A percentile compares a stretch with the other conserved stretches of the same genome.
Evolutionary conservation across 2,329 filamentous ascomycete genomes (phyloP).

Genomic region (Teratosphaeria gauchensis): DNA sequence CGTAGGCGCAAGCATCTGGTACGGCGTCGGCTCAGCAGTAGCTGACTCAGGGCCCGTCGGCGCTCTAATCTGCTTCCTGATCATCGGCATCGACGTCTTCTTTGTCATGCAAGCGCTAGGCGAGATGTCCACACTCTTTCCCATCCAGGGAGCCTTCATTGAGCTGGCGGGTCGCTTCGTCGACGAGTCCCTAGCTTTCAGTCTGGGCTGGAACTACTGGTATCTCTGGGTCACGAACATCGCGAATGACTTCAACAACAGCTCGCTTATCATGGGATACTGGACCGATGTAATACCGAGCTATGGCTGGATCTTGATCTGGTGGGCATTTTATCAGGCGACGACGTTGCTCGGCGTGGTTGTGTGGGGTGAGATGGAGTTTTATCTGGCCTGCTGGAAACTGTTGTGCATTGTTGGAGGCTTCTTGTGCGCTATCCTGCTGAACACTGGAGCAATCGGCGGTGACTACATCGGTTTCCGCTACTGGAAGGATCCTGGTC

Average conservation of each 20-base stretch:
- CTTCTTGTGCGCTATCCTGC: neutral
- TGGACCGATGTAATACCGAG: constrained; percentile 7
- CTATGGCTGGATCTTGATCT: constrained; percentile 9
- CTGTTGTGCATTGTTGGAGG: constrained; percentile 3
- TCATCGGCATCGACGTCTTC: constrained; percentile 9
- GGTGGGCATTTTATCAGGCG: constrained; percentile 8
- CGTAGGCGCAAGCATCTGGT: constrained; percentile 10
- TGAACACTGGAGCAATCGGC: constrained; percentile 7
- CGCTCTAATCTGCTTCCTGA: constrained; percentile 8
- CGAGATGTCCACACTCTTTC: constrained; percentile 8
- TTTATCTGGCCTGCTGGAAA: constrained; percentile 8
- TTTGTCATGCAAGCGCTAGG: constrained; percentile 10
- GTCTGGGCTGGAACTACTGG: constrained; percentile 9
- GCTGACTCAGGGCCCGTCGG: constrained; percentile 8
- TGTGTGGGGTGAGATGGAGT: constrained; percentile 9
- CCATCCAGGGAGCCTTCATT: constrained; percentile 8
- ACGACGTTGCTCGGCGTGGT: constrained; percentile 6
- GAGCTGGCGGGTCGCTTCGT: constrained; percentile 9
- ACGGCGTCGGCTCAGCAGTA: constrained; percentile 6
- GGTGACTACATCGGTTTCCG: constrained; percentile 9
- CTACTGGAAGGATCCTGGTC: constrained; percentile 5
- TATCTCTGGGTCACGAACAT: constrained; percentile 11
- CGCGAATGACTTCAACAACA: constrained; percentile 7
- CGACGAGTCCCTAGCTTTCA: constrained; percentile 8
- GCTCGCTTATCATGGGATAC: constrained; percentile 9